phyloP scores from a whole-genome alignment of 140 eudicot genomes.

The Eryngium alpinum region DNA sequence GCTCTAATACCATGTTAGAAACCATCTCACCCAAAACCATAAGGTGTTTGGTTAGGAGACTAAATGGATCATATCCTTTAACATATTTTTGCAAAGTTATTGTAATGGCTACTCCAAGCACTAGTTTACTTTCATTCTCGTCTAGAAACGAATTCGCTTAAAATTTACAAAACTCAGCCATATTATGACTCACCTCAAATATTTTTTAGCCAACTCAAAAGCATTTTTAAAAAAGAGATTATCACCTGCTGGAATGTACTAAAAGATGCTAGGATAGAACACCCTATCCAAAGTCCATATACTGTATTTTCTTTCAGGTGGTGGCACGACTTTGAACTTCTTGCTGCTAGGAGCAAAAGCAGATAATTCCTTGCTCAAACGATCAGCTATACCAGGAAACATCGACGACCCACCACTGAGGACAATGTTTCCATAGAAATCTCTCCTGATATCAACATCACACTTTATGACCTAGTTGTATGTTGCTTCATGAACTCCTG shows the following conservation, averaged over 20 bases:
- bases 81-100: too few relatives aligned
- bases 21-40: too few relatives aligned
- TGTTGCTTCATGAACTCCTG: slow-evolving; percentile 3
- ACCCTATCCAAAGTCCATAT: slow-evolving; percentile 9
- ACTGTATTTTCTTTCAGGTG: slow-evolving; percentile 8
- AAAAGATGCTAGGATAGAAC: slow-evolving; percentile 11
- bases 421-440: slow-evolving; percentile 4
- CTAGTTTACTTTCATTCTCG: too few relatives aligned
- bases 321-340: slow-evolving; percentile 6
- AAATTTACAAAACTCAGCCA: neutral
- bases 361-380: slow-evolving; percentile 1
- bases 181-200: neutral
- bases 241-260: slow-evolving; percentile 11
- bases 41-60: too few relatives aligned
- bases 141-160: neutral
- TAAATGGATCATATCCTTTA: too few relatives aligned
- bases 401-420: slow-evolving; percentile 7
- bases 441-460: slow-evolving; percentile 11
- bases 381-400: slow-evolving; percentile 7
- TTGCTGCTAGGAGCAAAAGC: slow-evolving; percentile 9
- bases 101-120: too few relatives aligned
- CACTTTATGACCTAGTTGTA: slow-evolving; percentile 3
- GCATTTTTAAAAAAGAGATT: slow-evolving; percentile 1
- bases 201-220: neutral
- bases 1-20: too few relatives aligned